Percentiles rank a stretch among this genome's conserved stretches.
These are phyloP conservation scores for Phyllosticta citribraziliensis DNA, from an alignment of 2,329 filamentous ascomycete genomes.

Conservation along the genomic window DNA sequence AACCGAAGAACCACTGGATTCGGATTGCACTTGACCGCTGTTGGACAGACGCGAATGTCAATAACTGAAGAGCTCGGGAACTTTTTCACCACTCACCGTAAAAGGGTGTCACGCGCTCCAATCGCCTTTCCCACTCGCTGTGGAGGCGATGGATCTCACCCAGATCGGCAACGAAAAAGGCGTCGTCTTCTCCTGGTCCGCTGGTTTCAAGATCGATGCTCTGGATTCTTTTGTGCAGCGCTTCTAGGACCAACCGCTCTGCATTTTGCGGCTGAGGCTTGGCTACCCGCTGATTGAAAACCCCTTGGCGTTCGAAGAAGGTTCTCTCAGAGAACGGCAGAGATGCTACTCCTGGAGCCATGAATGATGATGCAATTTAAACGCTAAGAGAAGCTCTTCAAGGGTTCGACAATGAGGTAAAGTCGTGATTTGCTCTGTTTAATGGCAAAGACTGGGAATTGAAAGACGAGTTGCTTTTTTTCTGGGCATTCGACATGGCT, in stretches of 20 bases:
- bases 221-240: constrained; percentile 69
- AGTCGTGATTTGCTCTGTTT: not conserved
- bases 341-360: not conserved
- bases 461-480: not conserved
- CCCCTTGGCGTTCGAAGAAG: not conserved
- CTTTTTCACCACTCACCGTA: constrained; percentile 52
- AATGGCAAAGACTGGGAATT: not conserved
- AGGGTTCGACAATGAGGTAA: not conserved
- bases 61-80: constrained; percentile 18
- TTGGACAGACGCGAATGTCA: not conserved
- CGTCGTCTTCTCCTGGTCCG: constrained; percentile 80
- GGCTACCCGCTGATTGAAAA: not conserved
- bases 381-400: not conserved
- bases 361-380: not conserved
- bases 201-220: constrained; percentile 72
- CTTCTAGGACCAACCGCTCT: constrained; percentile 70
- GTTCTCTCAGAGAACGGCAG: not conserved
- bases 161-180: constrained; percentile 90
- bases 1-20: constrained; percentile 75
- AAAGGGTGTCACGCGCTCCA: constrained; percentile 80
- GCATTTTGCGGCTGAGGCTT: constrained; percentile 29
- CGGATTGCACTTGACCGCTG: constrained; percentile 92
- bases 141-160: constrained; percentile 95
- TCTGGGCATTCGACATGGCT: not conserved
- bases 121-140: constrained; percentile 84